Base-by-base conservation (phyloP, 257 asterid species). In the Lavandula angustifolia region DNA sequence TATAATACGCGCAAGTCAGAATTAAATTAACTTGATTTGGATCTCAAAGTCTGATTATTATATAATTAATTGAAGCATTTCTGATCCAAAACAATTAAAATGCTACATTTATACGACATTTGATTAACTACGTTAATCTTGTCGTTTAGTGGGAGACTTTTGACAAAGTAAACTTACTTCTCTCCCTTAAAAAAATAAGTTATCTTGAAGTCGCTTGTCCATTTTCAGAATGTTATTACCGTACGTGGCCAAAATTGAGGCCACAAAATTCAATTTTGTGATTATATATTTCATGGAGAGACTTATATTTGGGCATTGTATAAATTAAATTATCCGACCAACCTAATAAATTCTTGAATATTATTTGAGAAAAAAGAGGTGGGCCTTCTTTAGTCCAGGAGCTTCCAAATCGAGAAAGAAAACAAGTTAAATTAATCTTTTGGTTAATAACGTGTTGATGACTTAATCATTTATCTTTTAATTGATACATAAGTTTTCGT, bases 181-280 rank as follows among this genome's bases (percentile, higher is more conserved):
- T 6, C 18, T 37, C 37, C 50, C 40, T 7, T 7, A 22, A 47
- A 8, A 31, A 47, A 31, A 9, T 44, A 44, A 3, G 9, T 17
- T 9, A 32, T 9, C 7, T 14, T 22, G 33, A 47, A 43, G 51
- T 35, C 65, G 18, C n/a, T 64, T 40, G 50, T 33, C 72, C 63
- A 63, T 62, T 49, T 40, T 47, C 50, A 31, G 59, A 54, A 32
- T 54, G 58, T 71, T 8, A 9, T 10, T 38, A 2, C 10, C 16
- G 46, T 58, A 72, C 76, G 75, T 65, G 73, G 67, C 13, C 9
- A 38, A 22, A 54, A 16, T 46, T 5, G 54, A 40, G 48, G 48
- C 81, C 81, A 72, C 81, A 68, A 59, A 50, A 43, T 57, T 60
- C 35, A 18, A 18, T 34, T 34, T 1, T 43, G 35, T 49, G 22